Conservation (phyloP, 495 filamentous ascomycete species). For the Penicillium egyptiacum region DNA sequence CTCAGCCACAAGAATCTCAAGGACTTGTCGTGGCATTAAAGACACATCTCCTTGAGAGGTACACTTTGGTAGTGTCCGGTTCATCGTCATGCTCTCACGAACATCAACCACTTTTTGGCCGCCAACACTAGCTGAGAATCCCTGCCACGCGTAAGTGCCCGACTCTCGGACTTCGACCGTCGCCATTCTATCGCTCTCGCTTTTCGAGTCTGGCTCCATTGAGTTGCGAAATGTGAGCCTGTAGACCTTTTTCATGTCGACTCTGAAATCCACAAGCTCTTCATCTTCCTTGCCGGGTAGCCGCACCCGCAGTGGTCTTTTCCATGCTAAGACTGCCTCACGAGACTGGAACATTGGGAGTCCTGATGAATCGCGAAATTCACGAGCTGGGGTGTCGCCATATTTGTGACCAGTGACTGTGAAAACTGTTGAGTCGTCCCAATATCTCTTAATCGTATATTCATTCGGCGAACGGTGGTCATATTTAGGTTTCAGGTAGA, state of each 20-base stretch:
- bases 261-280: conserved; percentile 15
- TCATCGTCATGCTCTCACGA: conserved; percentile 21
- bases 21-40: conserved; percentile 5
- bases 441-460: conserved; percentile 20
- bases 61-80: conserved; percentile 4
- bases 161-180: conserved; percentile 10
- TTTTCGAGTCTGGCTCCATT: conserved; percentile 3
- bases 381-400: conserved; percentile 10
- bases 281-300: conserved; percentile 18
- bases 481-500: conserved; percentile 22
- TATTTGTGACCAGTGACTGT: conserved; percentile 25
- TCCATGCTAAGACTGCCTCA: background rate
- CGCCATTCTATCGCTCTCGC: conserved; percentile 13
- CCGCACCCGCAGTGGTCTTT: conserved; percentile 16
- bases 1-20: conserved; percentile 21
- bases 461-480: conserved; percentile 16
- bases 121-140: conserved; percentile 4
- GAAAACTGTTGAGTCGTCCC: conserved; percentile 16
- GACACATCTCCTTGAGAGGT: background rate
- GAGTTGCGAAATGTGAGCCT: conserved; percentile 19
- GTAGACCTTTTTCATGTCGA: background rate
- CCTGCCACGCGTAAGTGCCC: background rate
- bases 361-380: conserved; percentile 25
- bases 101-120: conserved; percentile 21
- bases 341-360: conserved; percentile 23